A percentile compares a stretch with the other conserved stretches of the same genome.
Conservation (phyloP, 2,329 filamentous ascomycete genomes). For the Pyrenochaeta sp. region DNA sequence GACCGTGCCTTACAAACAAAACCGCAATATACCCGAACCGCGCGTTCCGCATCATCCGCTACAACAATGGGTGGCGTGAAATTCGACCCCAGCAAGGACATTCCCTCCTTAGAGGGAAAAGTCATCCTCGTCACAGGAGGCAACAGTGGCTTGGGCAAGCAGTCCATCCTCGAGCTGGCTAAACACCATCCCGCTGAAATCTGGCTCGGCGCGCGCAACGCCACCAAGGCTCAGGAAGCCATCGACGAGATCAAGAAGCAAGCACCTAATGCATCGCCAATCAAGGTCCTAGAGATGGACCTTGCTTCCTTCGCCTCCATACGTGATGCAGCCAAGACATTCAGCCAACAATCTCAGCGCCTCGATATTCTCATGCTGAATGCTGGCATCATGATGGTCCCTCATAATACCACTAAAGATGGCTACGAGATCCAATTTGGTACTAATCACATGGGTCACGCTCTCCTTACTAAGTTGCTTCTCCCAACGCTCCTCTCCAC, state of each 20-base stretch:
- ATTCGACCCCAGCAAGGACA: constrained; percentile 39
- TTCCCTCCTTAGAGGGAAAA: constrained; percentile 53
- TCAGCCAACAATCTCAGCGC: constrained; percentile 6
- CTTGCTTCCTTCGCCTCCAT: constrained; percentile 36
- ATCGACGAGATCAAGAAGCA: constrained; percentile 1
- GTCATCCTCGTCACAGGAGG: constrained; percentile 56
- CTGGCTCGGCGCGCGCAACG: constrained; percentile 51
- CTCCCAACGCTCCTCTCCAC: constrained; percentile 4
- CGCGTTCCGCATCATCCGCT: too few relatives aligned
- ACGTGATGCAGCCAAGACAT: background rate
- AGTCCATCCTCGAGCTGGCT: constrained; percentile 50
- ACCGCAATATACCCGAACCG: too few relatives aligned
- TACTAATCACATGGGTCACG: constrained; percentile 48
- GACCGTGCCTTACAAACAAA: too few relatives aligned
- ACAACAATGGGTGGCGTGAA: background rate
- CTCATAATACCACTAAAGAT: constrained; percentile 46
- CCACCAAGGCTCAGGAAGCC: constrained; percentile 43
- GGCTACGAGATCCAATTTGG: constrained; percentile 58
- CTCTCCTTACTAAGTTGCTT: constrained; percentile 11
- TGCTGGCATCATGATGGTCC: constrained; percentile 38
- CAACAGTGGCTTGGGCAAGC: constrained; percentile 53
- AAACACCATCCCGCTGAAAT: constrained; percentile 52
- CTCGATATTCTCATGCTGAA: constrained; percentile 53
- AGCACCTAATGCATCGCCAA: background rate
- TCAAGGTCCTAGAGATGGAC: constrained; percentile 30